These are phyloP conservation scores for Leishmania aethiopica DNA, from an alignment of 208 protist species.

Conservation along the genomic window DNA sequence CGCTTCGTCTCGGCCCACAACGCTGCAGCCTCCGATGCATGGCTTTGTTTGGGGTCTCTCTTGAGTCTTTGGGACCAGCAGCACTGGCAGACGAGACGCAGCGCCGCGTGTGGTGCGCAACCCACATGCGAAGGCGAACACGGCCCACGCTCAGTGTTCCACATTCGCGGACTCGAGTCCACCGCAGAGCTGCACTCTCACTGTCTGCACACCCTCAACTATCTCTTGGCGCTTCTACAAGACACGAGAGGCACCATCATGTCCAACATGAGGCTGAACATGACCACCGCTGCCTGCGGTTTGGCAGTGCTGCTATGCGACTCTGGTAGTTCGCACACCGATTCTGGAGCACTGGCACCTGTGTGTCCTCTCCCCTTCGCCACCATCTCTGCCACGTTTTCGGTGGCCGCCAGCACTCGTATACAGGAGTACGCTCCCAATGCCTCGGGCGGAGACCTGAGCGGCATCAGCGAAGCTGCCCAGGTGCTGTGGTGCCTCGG, in stretches of 20 bases:
- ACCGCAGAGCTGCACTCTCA: neutral
- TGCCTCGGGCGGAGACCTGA: slow-evolving; percentile 10
- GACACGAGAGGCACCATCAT: slow-evolving; percentile 10
- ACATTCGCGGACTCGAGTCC: neutral
- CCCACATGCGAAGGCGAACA: neutral
- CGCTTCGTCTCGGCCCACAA: slow-evolving; percentile 14
- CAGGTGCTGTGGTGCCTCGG: slow-evolving; percentile 30
- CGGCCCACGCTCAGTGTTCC: slow-evolving; percentile 6
- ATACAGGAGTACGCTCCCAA: slow-evolving; percentile 17
- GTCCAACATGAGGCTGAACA: slow-evolving; percentile 24
- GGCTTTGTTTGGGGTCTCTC: slow-evolving; percentile 26
- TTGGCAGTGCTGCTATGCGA: slow-evolving; percentile 19
- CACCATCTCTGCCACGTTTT: slow-evolving; percentile 4
- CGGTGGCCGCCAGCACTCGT: slow-evolving; percentile 14
- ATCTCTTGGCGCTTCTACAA: slow-evolving; percentile 13
- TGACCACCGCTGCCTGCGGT: slow-evolving; percentile 24
- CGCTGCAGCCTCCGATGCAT: slow-evolving; percentile 28
- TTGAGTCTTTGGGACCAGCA: slow-evolving; percentile 33
- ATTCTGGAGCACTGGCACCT: neutral
- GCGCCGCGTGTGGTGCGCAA: neutral
- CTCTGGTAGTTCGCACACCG: neutral
- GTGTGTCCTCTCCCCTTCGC: neutral
- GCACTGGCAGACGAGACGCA: slow-evolving; percentile 2
- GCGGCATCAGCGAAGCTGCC: slow-evolving; percentile 16
- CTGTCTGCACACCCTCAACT: slow-evolving; percentile 5